Percentiles rank a stretch among this genome's conserved stretches.
Evolutionary conservation across 1,284 basidiomycete species (phyloP).

Genomic region (Moesziomyces antarcticus): DNA sequence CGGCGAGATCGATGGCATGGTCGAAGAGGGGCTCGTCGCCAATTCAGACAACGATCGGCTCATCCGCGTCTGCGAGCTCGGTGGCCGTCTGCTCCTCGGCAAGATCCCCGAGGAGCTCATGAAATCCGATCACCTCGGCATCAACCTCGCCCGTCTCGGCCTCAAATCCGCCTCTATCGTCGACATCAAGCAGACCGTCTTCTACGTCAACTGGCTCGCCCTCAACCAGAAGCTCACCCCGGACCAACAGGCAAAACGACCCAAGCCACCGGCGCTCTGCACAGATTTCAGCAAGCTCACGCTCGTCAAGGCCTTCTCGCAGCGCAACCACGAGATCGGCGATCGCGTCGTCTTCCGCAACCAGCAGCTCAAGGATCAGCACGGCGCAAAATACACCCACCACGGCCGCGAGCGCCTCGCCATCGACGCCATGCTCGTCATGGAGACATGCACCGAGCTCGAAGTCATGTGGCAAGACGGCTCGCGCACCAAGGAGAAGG

Average conservation of each 20-base stretch:
- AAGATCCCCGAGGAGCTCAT: conserved; percentile 37
- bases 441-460: conserved; percentile 77
- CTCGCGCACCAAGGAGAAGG: conserved; percentile 72
- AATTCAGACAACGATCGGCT: conserved; percentile 69
- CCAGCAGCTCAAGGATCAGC: conserved; percentile 33
- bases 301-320: conserved; percentile 39
- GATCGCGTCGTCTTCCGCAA: conserved; percentile 65
- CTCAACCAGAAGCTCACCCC: conserved; percentile 77
- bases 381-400: conserved; percentile 36
- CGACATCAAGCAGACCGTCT: conserved; percentile 79
- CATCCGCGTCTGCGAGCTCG: conserved; percentile 38
- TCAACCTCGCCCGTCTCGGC: conserved; percentile 68
- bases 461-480: conserved; percentile 92
- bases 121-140: conserved; percentile 67
- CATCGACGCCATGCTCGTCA: conserved; percentile 70
- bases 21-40: conserved; percentile 81
- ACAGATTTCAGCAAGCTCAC: conserved; percentile 44
- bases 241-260: conserved; percentile 39
- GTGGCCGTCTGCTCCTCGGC: conserved; percentile 32
- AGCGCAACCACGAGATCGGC: conserved; percentile 62
- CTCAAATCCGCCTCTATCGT: conserved; percentile 70
- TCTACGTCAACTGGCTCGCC: conserved; percentile 87
- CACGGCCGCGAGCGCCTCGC: conserved; percentile 37
- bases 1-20: conserved; percentile 78
- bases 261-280: conserved; percentile 45